Base-by-base conservation (phyloP, 2,329 filamentous ascomycete genomes). In the Neoarthrinium moseri region DNA sequence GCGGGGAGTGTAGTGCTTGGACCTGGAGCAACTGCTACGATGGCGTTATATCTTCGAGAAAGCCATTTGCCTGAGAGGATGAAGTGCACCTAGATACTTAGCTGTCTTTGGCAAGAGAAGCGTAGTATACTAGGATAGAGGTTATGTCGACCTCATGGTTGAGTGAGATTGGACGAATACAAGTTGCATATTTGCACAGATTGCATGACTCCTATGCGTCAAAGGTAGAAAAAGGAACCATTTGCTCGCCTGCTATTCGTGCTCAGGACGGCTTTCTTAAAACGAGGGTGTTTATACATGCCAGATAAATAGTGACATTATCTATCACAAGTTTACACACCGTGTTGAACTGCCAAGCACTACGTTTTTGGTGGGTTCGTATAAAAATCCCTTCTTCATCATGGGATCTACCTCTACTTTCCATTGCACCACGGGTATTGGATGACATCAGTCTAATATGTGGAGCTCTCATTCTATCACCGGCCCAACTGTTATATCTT, bases 381-480 rank as follows among this genome's bases (percentile, higher is more conserved):
- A 37, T 37, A 20, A n/a, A 8, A 37, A 23, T n/a, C 13, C 35
- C 35, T 37, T 37, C 35, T 37, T 23, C 18, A n/a, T 37, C 20
- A 23, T 11, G 18, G 12, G 20, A 37, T 37, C 20, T n/a, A 37
- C 35, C n/a, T 20, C 13, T 37, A 8, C n/a, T 37, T n/a, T 22
- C 35, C 20, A 37, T n/a, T n/a, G n/a, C 8, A 18, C 4, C n/a
- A 8, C 8, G 35, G 35, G 35, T 5, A 8, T 37, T 37, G 35
- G 18, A 20, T 37, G 35, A 22, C 15, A 20, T 8, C 35, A 20
- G n/a, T 37, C n/a, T 37, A 37, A 11, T 37, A 11, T 37, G 4
- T 21, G 2, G 22, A 22, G 35, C 18, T 4, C 35, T n/a, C 22
- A 5, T 37, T 6, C 13, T 37, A 20, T 37, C 22, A 37, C 22